A percentile compares a stretch with the other conserved stretches of the same genome.
Conservation (phyloP, 805 yeast genomes). For the Candida pseudofarinosa region DNA sequence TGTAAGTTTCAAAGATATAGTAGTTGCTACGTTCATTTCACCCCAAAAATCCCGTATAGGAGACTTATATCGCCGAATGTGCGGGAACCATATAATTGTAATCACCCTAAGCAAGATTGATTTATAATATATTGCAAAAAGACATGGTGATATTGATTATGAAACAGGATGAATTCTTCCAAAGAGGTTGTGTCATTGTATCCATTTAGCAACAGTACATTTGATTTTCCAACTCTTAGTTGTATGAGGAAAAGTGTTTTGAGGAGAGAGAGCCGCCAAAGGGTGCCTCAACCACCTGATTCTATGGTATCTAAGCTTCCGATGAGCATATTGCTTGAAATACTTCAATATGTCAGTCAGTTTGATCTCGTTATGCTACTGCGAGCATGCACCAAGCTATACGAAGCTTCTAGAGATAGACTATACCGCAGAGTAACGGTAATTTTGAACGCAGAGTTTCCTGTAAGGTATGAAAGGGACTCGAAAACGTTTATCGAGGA, state of each 20-base stretch:
- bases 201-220: neutral
- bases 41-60: no score
- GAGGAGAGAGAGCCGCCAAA: neutral
- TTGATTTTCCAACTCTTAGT: neutral
- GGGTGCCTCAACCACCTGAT: constrained; percentile 5
- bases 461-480: constrained; percentile 15
- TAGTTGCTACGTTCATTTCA: no score
- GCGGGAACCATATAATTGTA: neutral
- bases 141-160: neutral
- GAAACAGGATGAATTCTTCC: neutral
- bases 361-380: constrained; percentile 24
- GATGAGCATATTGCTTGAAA: constrained; percentile 7
- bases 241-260: neutral
- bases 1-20: no score
- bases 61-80: neutral
- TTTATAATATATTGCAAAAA: neutral
- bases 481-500: constrained; percentile 17
- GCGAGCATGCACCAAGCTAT: constrained; percentile 18
- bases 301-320: constrained; percentile 13
- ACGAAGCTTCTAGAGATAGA: constrained; percentile 19
- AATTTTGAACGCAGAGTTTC: constrained; percentile 24
- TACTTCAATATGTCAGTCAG: constrained; percentile 27
- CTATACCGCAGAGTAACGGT: constrained; percentile 29
- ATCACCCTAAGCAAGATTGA: neutral
- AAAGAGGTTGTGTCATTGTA: neutral